Evolutionary conservation across 305 asterid genomes (phyloP), one percentile per base, ranked within the genome.

Genomic region (Nicotiana rustica): DNA sequence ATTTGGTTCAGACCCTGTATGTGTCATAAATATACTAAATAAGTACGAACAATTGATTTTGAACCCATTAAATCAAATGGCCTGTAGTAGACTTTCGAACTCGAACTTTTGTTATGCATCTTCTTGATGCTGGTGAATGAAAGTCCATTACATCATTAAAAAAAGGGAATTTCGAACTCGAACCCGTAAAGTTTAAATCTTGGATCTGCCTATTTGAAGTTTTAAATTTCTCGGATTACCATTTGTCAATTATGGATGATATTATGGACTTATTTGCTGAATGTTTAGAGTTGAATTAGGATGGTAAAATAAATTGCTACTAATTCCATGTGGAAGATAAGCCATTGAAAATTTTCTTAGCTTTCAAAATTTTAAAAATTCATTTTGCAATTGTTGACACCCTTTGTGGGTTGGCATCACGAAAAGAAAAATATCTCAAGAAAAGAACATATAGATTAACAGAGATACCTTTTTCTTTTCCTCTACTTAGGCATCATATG

Each of bases 301-400:
- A 47, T 5, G 61, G 61, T 19, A 19, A 69, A 47, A 12, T 61
- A 59, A 21, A 44, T 10, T 71, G 61, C 60, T 47, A 29, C 61
- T 44, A 71, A 70, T 10, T 13, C 18, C 5, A 55, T 55, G 60
- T 55, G n/a, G n/a, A 55, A 55, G 6, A 55, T 55, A 55, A 55
- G 77, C 35, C 21, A 70, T 35, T 18, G 77, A 17, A 4, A 5
- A 18, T n/a, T 70, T 38, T 70, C 35, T 18, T 41, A n/a, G 59
- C 59, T 10, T 70, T 70, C 59, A 70, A 19, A 70, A 70, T 70
- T 56, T 70, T 2, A 73, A 73, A 18, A 47, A 21, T 21, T 73
- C 62, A 47, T 73, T 73, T 73, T 47, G 3, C 14, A 73, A 73
- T 19, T 73, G 38, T 47, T 70, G 56, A 44, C 60, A 55, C 64